A percentile compares a stretch with the other conserved stretches of the same genome.
phyloP scores from a whole-genome alignment of 2,329 filamentous ascomycete genomes.

The Alternaria angustiovoidea region DNA sequence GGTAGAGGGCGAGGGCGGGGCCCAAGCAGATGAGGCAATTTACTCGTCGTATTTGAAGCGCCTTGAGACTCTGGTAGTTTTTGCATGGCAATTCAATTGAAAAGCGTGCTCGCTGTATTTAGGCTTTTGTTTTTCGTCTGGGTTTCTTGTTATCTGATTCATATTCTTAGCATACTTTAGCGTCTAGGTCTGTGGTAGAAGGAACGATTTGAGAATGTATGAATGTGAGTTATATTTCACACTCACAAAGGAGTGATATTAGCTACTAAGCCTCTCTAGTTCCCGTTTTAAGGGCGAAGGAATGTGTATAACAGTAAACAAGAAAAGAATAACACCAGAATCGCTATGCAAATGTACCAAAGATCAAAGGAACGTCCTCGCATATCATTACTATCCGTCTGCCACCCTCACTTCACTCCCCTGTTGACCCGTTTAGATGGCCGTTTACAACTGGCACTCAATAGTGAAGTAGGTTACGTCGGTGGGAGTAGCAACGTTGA shows the following conservation, averaged over 20 bases:
- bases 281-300: constrained; percentile 1
- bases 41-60: not conserved
- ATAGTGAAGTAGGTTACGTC: constrained; percentile 11
- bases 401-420: not conserved
- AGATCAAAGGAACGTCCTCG: not conserved
- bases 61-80: not conserved
- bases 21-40: not conserved
- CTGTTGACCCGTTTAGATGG: not conserved
- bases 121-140: not conserved
- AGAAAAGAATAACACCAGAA: not conserved
- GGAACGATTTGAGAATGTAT: not conserved
- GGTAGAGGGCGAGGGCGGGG: not conserved
- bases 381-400: not conserved
- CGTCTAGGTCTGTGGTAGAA: not conserved
- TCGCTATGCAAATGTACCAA: constrained; percentile 3
- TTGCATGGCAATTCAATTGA: not conserved
- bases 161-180: not conserved
- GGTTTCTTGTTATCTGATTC: not conserved
- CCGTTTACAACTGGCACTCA: constrained; percentile 12
- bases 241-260: constrained; percentile 8
- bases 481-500: not conserved
- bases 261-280: constrained; percentile 4
- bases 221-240: not conserved
- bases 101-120: not conserved
- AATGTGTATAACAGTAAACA: not conserved